A percentile compares a stretch with the other conserved stretches of the same genome.
phyloP scores from a whole-genome alignment of 441 rosid species.

The Populus hybrid region DNA sequence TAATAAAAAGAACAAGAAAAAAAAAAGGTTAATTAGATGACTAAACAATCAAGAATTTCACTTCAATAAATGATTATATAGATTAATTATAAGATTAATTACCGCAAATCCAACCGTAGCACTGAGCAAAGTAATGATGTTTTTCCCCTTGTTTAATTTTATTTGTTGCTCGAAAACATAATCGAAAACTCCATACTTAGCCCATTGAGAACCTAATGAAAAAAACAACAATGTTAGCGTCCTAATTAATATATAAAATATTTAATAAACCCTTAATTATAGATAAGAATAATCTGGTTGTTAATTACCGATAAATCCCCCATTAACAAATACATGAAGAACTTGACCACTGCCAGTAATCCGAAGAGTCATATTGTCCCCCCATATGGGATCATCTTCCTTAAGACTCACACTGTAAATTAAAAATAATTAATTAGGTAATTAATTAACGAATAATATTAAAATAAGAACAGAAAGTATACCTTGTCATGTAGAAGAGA shows the following conservation, averaged over 20 bases:
- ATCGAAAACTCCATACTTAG: slow-evolving; percentile 18
- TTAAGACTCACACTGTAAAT: slow-evolving; percentile 7
- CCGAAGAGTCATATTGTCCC: slow-evolving; percentile 38
- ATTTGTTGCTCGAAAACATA: slow-evolving; percentile 35
- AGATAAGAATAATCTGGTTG: background rate
- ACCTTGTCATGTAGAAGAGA: slow-evolving; percentile 78
- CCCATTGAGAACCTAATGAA: slow-evolving; percentile 45
- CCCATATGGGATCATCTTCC: slow-evolving; percentile 17
- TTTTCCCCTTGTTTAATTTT: slow-evolving; percentile 39
- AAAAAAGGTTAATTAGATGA: background rate
- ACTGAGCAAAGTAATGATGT: slow-evolving; percentile 54
- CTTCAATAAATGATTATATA: too few relatives aligned
- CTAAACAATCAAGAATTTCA: too few relatives aligned
- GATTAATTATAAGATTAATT: background rate
- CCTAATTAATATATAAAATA: background rate
- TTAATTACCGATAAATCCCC: slow-evolving; percentile 43
- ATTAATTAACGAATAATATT: background rate
- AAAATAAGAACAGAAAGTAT: background rate
- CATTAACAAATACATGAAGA: slow-evolving; percentile 61
- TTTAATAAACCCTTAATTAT: background rate
- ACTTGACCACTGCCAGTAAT: slow-evolving; percentile 54
- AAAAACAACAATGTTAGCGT: background rate
- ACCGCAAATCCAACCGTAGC: slow-evolving; percentile 61
- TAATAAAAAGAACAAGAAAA: background rate
- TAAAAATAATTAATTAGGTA: background rate